Percentiles rank a stretch among this genome's conserved stretches.
Conservation (phyloP, 2,329 filamentous ascomycete species). For the Neofusicoccum sp. region DNA sequence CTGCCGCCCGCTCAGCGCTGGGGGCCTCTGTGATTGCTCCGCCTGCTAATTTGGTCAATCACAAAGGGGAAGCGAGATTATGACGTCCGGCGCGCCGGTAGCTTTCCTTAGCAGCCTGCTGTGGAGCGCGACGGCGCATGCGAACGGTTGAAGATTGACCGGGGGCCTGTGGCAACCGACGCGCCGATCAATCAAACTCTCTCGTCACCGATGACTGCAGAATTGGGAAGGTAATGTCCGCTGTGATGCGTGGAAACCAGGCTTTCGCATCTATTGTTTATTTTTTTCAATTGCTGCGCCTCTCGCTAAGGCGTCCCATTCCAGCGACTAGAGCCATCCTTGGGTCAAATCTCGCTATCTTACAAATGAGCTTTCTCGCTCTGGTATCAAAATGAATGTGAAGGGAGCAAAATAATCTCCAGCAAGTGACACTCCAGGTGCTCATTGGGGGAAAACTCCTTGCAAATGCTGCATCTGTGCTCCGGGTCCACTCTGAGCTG, state of each 20-base stretch:
- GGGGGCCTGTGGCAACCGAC: constrained; percentile 1
- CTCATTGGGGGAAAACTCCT: constrained; percentile 7
- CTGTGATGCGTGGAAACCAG: neutral
- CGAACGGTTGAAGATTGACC: constrained; percentile 7
- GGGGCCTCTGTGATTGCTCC: neutral
- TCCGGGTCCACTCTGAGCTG: neutral
- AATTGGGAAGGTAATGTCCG: neutral
- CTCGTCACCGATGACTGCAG: neutral
- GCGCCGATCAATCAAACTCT: constrained; percentile 3
- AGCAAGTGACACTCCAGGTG: constrained; percentile 10
- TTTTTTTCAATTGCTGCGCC: constrained; percentile 6
- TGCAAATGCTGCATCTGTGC: constrained; percentile 14
- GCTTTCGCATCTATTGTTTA: constrained; percentile 1
- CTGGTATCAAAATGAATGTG: constrained; percentile 16
- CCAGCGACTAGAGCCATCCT: neutral
- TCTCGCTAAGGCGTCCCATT: constrained; percentile 5
- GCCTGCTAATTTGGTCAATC: constrained; percentile 1
- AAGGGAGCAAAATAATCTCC: constrained; percentile 12
- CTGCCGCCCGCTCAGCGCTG: neutral
- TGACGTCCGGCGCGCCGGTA: constrained; percentile 5
- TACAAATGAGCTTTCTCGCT: constrained; percentile 13
- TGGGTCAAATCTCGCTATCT: constrained; percentile 5
- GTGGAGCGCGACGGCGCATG: neutral
- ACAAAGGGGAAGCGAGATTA: constrained; percentile 14
- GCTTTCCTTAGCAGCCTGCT: neutral